phyloP scores from a whole-genome alignment of 371 early-diverging fungal genomes.

The Phascolomyces articulosus region DNA sequence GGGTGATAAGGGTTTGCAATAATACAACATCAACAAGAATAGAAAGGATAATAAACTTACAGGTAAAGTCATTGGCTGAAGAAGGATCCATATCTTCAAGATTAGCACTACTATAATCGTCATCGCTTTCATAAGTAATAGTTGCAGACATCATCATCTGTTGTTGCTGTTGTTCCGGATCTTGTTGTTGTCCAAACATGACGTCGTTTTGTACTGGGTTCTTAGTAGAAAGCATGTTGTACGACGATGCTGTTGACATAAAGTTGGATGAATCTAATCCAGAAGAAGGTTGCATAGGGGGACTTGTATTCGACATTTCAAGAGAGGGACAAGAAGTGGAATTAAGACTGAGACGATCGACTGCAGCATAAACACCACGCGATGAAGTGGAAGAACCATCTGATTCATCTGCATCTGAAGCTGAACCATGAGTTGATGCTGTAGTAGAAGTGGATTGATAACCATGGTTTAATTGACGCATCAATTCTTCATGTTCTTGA shows the following conservation, averaged over 20 bases:
- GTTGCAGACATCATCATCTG: not conserved
- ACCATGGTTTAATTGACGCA: conserved; percentile 22
- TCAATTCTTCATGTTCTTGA: conserved; percentile 30
- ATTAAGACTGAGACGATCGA: conserved; percentile 1
- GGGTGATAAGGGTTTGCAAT: not conserved
- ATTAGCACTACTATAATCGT: conserved; percentile 16
- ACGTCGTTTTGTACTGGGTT: conserved; percentile 9
- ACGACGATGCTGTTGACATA: not conserved
- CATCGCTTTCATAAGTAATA: conserved; percentile 9
- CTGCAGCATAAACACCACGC: not conserved
- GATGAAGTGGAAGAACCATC: conserved; percentile 6
- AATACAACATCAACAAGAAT: not conserved
- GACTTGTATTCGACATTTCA: not conserved
- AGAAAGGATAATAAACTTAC: not conserved
- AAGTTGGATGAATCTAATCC: conserved; percentile 1
- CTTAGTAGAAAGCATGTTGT: not conserved
- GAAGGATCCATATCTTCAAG: conserved; percentile 12
- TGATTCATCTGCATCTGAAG: conserved; percentile 8
- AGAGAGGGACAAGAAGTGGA: conserved; percentile 14
- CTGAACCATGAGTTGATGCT: too few relatives aligned
- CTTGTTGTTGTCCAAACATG: conserved; percentile 11
- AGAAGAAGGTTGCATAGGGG: not conserved
- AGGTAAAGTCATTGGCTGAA: not conserved
- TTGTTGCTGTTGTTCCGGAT: not conserved
- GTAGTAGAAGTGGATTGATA: too few relatives aligned